Evolutionary conservation across 768 basidiomycete species (phyloP), one percentile per base, ranked within the genome.

Genomic region (Tulasnella sp.): DNA sequence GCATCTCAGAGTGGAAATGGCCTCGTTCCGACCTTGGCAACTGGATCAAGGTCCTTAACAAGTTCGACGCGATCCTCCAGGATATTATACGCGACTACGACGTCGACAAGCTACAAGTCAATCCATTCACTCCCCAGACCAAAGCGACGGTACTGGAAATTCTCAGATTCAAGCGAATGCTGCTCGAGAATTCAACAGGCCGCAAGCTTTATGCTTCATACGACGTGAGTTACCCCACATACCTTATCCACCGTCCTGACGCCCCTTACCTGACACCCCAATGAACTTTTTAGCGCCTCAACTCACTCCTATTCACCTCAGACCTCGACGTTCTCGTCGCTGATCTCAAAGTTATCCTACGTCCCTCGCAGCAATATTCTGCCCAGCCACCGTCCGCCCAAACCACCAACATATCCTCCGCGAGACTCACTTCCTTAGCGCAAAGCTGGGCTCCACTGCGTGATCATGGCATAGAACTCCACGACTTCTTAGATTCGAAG

Each of bases 151-250:
- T 98, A 15, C 89, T 90, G 78, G 91, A 92, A 82, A 91, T 99
- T 79, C 88, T 99, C 78, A 87, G 90, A 79, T 96, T 99, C 79
- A 90, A 95, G 85, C 88, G 93, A 78, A 84, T 99, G 49, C 85
- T 99, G 72, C 86, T 99, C 80, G 97, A 99, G 85, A 97, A 98
- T 83, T 97, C 96, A 68, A 99, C 97, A 52, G 99, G 97, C 82
- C 87, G 97, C 81, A 99, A 98, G 85, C 93, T 96, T 76, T 99
- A 91, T 84, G 91, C 89, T 77, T 97, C 95, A 4, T 99, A 97
- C 83, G 97, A 99, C 82, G 97, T 99, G 84, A 84, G 95, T 38
- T 40, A 38, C 37, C 34, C 69, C 34, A 34, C 58, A 64, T 17
- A 12, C 58, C 58, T 34, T 29, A 34, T 34, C 58, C 7, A 68